Base-by-base conservation (phyloP, 2,329 filamentous ascomycete genomes). In the Lasiodiplodia gonubiensis region DNA sequence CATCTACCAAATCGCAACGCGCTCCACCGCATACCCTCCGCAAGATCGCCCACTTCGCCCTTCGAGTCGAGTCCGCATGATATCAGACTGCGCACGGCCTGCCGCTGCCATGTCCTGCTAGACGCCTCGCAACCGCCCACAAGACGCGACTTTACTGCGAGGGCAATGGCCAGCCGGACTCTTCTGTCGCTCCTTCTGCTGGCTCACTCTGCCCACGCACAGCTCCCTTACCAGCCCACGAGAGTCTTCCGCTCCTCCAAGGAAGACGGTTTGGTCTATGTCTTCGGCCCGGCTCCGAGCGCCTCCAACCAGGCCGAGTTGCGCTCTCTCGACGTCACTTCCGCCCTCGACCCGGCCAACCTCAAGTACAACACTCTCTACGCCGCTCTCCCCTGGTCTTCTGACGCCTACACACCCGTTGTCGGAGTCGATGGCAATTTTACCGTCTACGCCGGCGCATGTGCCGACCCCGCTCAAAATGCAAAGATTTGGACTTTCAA, bases 141-240 rank as follows among this genome's bases (percentile, higher is more conserved):
- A 2, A 25, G 63, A 37, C 63, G 63, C 51, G 51, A 55, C 63
- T 49, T 14, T 14, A n/a, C 25, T 30, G 16, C 37, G 25, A 51
- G 52, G 52, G 64, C 64, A 49, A 63, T 63, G 59, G 59, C 16
- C 57, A 42, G 55, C 23, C 55, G 52, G 39, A 46, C 39, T 42
- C 48, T 42, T 49, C 65, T 57, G 30, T 18, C 54, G 65, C 14
- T 63, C 4, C 49, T 64, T 10, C 35, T 67, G 27, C 57, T 54
- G 27, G 48, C 57, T 6, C 25, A 14, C 4, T 11, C 51, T 21
- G 69, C 68, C 33, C 68, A 73, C 64, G 80, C 81, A 49, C 77
- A 81, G 59, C 84, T 93, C 64, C 93, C 92, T 30, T 97, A 96
- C 81, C 89, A 89, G 66, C 91, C 92, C 2, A 93, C 93, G 0